A percentile compares a stretch with the other conserved stretches of the same genome.
Conservation (phyloP, 257 asterid genomes). For the Gentiana macrophylla region DNA sequence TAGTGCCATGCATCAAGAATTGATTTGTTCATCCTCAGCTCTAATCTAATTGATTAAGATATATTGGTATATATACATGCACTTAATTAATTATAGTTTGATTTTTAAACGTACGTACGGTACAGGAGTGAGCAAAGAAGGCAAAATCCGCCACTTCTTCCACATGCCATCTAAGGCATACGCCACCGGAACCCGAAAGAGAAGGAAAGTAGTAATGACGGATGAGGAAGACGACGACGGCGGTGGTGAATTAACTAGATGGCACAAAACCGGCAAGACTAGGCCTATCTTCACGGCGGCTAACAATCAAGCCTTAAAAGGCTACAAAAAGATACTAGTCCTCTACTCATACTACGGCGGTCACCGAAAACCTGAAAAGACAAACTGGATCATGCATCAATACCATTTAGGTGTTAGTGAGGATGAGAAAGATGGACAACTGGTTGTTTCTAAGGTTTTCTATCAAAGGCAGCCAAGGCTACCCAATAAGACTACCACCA, state of each 20-base stretch:
- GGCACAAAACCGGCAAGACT: slow-evolving; percentile 96
- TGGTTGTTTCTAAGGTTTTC: slow-evolving; percentile 87
- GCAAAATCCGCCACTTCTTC: slow-evolving; percentile 90
- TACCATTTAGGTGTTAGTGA: slow-evolving; percentile 76
- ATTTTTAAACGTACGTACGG: too few species aligned
- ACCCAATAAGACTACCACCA: slow-evolving; percentile 37
- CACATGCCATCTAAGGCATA: slow-evolving; percentile 91
- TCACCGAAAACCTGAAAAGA: slow-evolving; percentile 79
- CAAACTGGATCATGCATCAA: slow-evolving; percentile 95
- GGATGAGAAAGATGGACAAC: slow-evolving; percentile 83
- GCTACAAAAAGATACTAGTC: slow-evolving; percentile 79
- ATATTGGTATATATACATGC: neutral
- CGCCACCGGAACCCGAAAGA: slow-evolving; percentile 86
- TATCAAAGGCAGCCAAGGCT: slow-evolving; percentile 94
- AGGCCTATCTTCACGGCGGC: slow-evolving; percentile 31
- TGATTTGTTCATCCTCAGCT: too few species aligned
- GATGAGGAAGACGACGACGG: slow-evolving; percentile 60
- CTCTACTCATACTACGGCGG: slow-evolving; percentile 88
- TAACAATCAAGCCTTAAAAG: slow-evolving; percentile 27
- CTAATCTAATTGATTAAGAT: neutral
- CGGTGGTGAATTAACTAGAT: slow-evolving; percentile 28
- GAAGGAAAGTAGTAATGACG: slow-evolving; percentile 73
- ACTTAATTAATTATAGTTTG: neutral
- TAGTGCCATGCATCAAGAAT: too few species aligned
- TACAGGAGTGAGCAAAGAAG: slow-evolving; percentile 76